A percentile compares a stretch with the other conserved stretches of the same genome.
phyloP scores from a whole-genome alignment of 768 basidiomycete species.

The Dacryopinax spathularia region DNA sequence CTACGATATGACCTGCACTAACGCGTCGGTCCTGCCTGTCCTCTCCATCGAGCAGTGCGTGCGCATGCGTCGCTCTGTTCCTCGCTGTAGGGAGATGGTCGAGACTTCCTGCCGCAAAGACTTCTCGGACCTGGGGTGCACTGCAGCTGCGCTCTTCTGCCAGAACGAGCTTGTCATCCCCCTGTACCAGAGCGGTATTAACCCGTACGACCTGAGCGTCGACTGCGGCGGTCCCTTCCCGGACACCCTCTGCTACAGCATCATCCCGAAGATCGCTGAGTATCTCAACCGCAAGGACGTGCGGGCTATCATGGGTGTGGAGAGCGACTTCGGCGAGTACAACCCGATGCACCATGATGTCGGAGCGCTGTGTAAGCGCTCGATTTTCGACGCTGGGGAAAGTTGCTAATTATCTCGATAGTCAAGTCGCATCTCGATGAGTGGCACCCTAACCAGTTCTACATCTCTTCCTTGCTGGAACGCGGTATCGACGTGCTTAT shows the following conservation, averaged over 20 bases:
- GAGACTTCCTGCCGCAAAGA: slow-evolving; percentile 7
- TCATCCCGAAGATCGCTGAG: slow-evolving; percentile 24
- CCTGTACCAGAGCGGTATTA: slow-evolving; percentile 25
- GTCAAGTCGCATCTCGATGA: slow-evolving; percentile 35
- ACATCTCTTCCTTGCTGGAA: slow-evolving; percentile 24
- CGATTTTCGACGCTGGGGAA: not conserved
- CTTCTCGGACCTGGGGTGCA: slow-evolving; percentile 53
- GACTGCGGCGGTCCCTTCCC: slow-evolving; percentile 26
- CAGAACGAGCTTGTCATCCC: slow-evolving; percentile 33
- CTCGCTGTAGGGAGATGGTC: not conserved
- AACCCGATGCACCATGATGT: slow-evolving; percentile 43
- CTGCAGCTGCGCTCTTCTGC: slow-evolving; percentile 55
- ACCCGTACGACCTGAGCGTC: slow-evolving; percentile 57
- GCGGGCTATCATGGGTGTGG: not conserved
- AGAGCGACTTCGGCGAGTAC: slow-evolving; percentile 34
- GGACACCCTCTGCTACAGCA: slow-evolving; percentile 39
- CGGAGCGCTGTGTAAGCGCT: slow-evolving; percentile 23
- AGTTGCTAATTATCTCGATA: not conserved
- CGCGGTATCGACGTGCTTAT: slow-evolving; percentile 21
- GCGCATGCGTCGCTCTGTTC: slow-evolving; percentile 4
- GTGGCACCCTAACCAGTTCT: slow-evolving; percentile 32
- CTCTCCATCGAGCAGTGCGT: slow-evolving; percentile 13
- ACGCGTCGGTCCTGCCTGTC: slow-evolving; percentile 32
- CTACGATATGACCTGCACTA: not conserved
- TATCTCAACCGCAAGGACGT: slow-evolving; percentile 4